These are phyloP conservation scores for Dryas drummondii DNA, from an alignment of 306 rosid species.

Conservation along the genomic window DNA sequence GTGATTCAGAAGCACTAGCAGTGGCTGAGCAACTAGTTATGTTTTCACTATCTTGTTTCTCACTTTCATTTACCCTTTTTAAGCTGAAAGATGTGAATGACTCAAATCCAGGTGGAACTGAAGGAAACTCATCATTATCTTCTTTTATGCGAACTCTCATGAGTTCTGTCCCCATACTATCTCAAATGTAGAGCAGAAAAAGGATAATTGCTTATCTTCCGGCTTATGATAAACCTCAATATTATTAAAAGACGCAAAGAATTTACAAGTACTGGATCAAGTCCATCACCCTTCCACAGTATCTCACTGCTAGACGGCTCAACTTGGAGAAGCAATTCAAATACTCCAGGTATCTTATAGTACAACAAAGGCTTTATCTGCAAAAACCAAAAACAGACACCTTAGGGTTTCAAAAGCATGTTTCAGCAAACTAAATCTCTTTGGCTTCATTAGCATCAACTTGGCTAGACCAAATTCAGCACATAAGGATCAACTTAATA, in stretches of 20 bases:
- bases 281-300: slow-evolving; percentile 24
- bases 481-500: too few relatives aligned
- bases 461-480: neutral
- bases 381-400: neutral
- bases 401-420: neutral
- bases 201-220: slow-evolving; percentile 6
- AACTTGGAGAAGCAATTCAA: slow-evolving; percentile 34
- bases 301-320: slow-evolving; percentile 16
- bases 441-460: slow-evolving; percentile 7
- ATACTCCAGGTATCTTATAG: slow-evolving; percentile 1
- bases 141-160: slow-evolving; percentile 78
- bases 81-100: slow-evolving; percentile 66
- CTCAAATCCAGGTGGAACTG: slow-evolving; percentile 99
- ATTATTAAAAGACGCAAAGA: slow-evolving; percentile 16
- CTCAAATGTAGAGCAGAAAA: slow-evolving; percentile 18
- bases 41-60: slow-evolving; percentile 44
- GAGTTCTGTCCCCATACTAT: slow-evolving; percentile 87
- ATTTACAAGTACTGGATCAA: slow-evolving; percentile 10
- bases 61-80: slow-evolving; percentile 51
- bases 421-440: neutral
- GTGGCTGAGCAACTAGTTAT: slow-evolving; percentile 43
- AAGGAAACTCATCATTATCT: slow-evolving; percentile 88
- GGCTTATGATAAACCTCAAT: slow-evolving; percentile 30
- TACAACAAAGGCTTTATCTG: slow-evolving; percentile 10
- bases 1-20: slow-evolving; percentile 48